Evolutionary conservation across 257 asterid species (phyloP), one percentile per base, ranked within the genome.

Genomic region (Echium plantagineum): DNA sequence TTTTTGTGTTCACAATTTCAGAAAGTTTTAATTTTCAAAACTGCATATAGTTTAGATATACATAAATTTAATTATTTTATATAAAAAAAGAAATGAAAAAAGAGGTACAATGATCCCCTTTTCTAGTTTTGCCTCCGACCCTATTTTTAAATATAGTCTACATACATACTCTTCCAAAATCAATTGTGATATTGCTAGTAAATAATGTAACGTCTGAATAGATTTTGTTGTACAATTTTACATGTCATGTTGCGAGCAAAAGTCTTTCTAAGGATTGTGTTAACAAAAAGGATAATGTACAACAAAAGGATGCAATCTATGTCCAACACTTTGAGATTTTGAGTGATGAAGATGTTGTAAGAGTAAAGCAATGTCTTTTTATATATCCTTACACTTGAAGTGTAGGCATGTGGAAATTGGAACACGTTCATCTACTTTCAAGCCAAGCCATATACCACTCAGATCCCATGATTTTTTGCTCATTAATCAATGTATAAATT

Each of bases 341-440:
- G n/a, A n/a, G n/a, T 62, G 47, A 57, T 67, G 67, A 59, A 51
- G 60, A 28, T 68, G 77, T 74, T 73, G 77, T n/a, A 83, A 63
- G 96, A 89, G 99, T 93, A 79, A 93, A 93, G 99, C 96, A 77
- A 86, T 66, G 66, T 70, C 71, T 76, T 61, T 71, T 62, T 59
- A 74, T 47, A 71, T 63, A 71, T 63, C 73, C 93, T 85, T 87
- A 74, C 86, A 74, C 96, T 87, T 81, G 68, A 87, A 83, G 94
- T 79, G 80, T 83, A 53, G 83, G 75, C 83, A 78, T 83, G 73
- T 76, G 21, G 68, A 72, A 71, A 72, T 63, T 66, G 66, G 16
- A 69, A 60, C 70, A 80, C 63, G 58, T 82, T 75, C 90, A 78
- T 76, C 71, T 63, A 77, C 94, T 85, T 90, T 56, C 77, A 85